Conservation (phyloP, 2,329 filamentous ascomycete genomes). For the Xylariaceae sp. region DNA sequence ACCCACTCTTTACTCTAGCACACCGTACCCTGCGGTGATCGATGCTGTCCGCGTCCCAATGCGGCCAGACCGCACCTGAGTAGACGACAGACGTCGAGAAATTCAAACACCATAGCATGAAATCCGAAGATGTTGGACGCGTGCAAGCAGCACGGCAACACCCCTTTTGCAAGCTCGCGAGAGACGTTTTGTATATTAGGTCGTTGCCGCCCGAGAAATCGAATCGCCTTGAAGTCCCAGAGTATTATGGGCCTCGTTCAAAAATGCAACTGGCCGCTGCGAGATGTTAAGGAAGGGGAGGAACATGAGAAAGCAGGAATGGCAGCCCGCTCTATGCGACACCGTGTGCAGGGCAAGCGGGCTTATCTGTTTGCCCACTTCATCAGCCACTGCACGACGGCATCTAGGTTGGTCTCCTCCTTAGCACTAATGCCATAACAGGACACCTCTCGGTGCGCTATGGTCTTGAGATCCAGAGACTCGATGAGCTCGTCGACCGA, state of each 20-base stretch:
- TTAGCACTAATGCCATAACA: constrained; percentile 99
- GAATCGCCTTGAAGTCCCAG: constrained; percentile 30
- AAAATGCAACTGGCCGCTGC: constrained; percentile 30
- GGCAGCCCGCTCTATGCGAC: constrained; percentile 1
- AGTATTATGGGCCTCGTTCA: constrained; percentile 32
- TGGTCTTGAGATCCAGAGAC: constrained; percentile 79
- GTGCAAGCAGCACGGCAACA: constrained; percentile 23
- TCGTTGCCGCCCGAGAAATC: constrained; percentile 31
- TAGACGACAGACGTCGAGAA: constrained; percentile 23
- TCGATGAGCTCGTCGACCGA: constrained; percentile 96
- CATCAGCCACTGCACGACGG: constrained; percentile 94
- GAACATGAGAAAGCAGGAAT: background rate
- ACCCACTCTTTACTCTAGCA: constrained; percentile 24
- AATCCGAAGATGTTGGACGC: constrained; percentile 19
- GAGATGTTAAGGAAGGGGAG: constrained; percentile 17
- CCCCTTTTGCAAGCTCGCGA: constrained; percentile 30
- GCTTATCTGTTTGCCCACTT: constrained; percentile 73
- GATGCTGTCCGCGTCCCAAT: constrained; percentile 25
- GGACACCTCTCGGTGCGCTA: constrained; percentile 89
- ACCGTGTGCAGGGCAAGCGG: constrained; percentile 7
- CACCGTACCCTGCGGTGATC: constrained; percentile 22
- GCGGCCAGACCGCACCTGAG: constrained; percentile 23
- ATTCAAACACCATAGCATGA: constrained; percentile 23
- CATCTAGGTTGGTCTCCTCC: constrained; percentile 97
- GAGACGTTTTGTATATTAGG: constrained; percentile 35